These are phyloP conservation scores for Alternaria triticina DNA, from an alignment of 2,329 filamentous ascomycete species.

Conservation along the genomic window DNA sequence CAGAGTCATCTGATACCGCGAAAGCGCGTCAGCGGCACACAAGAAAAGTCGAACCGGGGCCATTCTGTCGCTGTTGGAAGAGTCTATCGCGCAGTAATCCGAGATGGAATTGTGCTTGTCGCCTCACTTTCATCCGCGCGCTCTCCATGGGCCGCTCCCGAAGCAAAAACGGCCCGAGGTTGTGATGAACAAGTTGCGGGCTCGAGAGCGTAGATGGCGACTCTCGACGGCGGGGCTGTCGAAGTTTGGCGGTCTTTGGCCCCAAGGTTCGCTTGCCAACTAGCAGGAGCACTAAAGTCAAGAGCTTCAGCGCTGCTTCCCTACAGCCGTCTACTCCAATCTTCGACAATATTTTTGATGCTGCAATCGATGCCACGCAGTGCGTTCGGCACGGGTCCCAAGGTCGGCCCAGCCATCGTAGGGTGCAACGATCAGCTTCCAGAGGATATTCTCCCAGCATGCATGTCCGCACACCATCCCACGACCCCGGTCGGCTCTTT, in stretches of 20 bases:
- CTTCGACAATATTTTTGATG: neutral
- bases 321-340: neutral
- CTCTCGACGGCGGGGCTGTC: constrained; percentile 1
- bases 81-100: neutral
- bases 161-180: neutral
- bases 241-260: neutral
- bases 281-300: neutral
- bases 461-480: constrained; percentile 8
- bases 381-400: neutral
- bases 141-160: neutral
- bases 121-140: neutral
- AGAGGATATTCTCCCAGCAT: neutral
- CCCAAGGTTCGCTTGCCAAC: constrained; percentile 1
- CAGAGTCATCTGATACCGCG: constrained; percentile 12
- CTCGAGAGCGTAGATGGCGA: neutral
- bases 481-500: neutral
- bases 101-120: neutral
- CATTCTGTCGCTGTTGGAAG: neutral
- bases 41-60: neutral
- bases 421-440: neutral
- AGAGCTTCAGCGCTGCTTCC: neutral
- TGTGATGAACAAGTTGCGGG: too few relatives aligned
- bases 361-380: neutral
- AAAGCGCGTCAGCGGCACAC: neutral
- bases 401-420: neutral